Evolutionary conservation across 2,329 filamentous ascomycete species (phyloP).

Genomic region (Westerdykella aurantiaca): DNA sequence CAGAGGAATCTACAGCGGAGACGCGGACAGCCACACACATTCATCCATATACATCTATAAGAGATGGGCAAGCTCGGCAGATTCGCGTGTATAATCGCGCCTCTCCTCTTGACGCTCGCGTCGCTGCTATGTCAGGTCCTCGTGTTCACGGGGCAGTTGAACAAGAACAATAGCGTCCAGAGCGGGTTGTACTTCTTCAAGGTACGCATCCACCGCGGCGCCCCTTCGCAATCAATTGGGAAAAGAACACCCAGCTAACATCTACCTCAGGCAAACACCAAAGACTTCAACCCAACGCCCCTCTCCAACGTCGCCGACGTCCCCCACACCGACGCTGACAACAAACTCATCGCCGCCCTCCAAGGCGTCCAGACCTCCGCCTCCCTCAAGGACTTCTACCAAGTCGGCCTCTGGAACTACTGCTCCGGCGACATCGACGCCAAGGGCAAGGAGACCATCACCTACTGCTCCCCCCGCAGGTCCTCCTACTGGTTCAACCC

Average conservation of each 20-base stretch:
- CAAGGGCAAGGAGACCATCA: conserved; percentile 45
- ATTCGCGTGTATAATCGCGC: conserved; percentile 79
- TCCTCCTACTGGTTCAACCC: conserved; percentile 73
- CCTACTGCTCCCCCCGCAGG: conserved; percentile 63
- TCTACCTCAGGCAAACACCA: conserved; percentile 27
- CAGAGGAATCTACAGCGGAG: background rate
- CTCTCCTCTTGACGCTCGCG: conserved; percentile 73
- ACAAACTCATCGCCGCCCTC: conserved; percentile 39
- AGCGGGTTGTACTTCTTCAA: conserved; percentile 52
- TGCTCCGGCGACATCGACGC: conserved; percentile 60
- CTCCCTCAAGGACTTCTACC: conserved; percentile 68
- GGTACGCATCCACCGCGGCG: conserved; percentile 47
- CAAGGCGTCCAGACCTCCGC: conserved; percentile 31
- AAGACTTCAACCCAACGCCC: conserved; percentile 51
- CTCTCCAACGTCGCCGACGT: conserved; percentile 24
- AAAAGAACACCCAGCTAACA: conserved; percentile 10
- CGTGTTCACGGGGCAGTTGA: conserved; percentile 53
- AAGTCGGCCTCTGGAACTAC: conserved; percentile 81
- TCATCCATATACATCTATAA: conserved; percentile 9
- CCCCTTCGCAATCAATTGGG: conserved; percentile 41
- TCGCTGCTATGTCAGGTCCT: conserved; percentile 64
- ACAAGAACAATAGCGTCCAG: conserved; percentile 43
- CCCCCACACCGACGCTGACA: conserved; percentile 25
- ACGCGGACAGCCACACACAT: background rate
- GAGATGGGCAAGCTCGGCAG: conserved; percentile 69